Conservation (phyloP, 164 flowering plant species). For the Umbilicus rupestris region DNA sequence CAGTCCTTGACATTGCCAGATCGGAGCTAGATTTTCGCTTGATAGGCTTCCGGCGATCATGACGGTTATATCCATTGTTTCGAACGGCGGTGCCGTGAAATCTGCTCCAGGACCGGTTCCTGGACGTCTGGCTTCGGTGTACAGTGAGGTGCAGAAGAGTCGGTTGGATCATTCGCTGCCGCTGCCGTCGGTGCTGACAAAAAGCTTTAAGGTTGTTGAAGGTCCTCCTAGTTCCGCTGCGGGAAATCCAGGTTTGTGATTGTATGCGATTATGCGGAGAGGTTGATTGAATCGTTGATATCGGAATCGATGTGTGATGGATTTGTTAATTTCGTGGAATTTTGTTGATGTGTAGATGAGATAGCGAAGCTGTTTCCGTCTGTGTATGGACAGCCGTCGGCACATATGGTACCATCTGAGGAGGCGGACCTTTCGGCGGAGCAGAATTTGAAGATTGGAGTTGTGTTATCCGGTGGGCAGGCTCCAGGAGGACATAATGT, state of each 20-base stretch:
- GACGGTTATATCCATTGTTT: neutral
- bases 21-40: neutral
- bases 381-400: conserved; percentile 86
- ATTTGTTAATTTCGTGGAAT: neutral
- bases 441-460: conserved; percentile 77
- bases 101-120: conserved; percentile 1
- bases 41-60: neutral
- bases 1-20: neutral
- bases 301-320: neutral
- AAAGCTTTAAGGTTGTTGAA: conserved; percentile 50
- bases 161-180: conserved; percentile 72
- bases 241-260: conserved; percentile 63
- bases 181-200: conserved; percentile 62
- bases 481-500: conserved; percentile 99
- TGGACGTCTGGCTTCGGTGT: conserved; percentile 50
- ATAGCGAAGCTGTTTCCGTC: conserved; percentile 84
- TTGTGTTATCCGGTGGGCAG: conserved; percentile 95
- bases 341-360: conserved; percentile 45
- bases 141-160: conserved; percentile 74
- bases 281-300: neutral
- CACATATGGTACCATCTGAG: conserved; percentile 43
- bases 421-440: conserved; percentile 15
- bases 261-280: no score
- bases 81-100: neutral
- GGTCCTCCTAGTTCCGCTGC: conserved; percentile 90